Base-by-base conservation (phyloP, 805 yeast genomes). In the Cyberlindnera veronae region DNA sequence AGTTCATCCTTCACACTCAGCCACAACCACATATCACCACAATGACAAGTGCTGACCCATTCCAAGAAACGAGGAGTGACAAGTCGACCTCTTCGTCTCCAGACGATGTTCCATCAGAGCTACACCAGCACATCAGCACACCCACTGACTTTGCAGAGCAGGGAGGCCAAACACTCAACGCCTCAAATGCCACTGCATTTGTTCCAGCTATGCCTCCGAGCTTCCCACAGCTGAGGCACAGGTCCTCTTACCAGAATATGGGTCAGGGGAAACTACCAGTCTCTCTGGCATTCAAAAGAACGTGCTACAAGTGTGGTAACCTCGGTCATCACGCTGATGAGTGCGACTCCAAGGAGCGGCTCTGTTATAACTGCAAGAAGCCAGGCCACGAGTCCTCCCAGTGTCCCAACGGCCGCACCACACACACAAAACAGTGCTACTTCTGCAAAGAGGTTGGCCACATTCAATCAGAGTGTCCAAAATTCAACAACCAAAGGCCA, bases 291-390 rank as follows among this genome's bases (percentile, higher is more conserved):
- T 58, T 60, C 49, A 55, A 51, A 38, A 49, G 50, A 21, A 58
- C 63, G 0, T 60, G 64, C 36, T 60, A 52, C 34, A 49, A 52
- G 16, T 59, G 63, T 44, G 61, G 63, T 2, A 53, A 59, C 21
- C 38, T 60, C 19, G 64, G 64, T 7, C 64, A 60, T 31, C 54
- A 44, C 34, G 64, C 64, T 1, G 55, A 58, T 10, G 49, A 49
- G 14, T 60, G 64, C 34, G 39, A 39, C 8, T 48, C 38, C n/a
- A 35, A 29, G 2, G 58, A 50, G 20, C 36, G 61, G 20, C 48
- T 59, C 3, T 60, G 64, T 36, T 60, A 59, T 41, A 60, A 60
- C 39, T 60, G 64, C 41, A 58, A 58, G 23, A 26, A 50, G 18
- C 61, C 62, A 4, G 62, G 59, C 2, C 64, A 60, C 34, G 58